These are phyloP conservation scores for Rhodotorula paludigena DNA, from an alignment of 768 basidiomycete species.

Conservation along the genomic window DNA sequence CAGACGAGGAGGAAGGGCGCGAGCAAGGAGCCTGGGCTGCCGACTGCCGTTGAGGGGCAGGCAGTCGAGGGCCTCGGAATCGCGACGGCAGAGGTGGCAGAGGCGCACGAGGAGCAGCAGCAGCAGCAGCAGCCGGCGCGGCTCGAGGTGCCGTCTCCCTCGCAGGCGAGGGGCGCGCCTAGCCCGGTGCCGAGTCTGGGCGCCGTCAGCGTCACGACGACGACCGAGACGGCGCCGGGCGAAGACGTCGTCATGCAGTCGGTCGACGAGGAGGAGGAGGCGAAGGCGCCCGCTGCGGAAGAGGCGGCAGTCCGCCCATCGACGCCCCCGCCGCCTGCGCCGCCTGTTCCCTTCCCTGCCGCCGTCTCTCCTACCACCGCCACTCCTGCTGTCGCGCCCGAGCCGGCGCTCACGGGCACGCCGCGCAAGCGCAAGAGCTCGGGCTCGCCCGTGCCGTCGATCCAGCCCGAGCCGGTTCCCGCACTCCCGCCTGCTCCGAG, in stretches of 20 bases:
- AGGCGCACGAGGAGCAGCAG: background rate
- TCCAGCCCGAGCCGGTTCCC: background rate
- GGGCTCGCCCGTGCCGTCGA: conserved; percentile 19
- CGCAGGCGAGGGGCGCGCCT: background rate
- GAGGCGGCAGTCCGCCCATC: background rate
- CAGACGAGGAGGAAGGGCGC: background rate
- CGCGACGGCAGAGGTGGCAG: background rate
- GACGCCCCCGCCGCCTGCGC: background rate
- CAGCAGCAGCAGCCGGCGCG: no score
- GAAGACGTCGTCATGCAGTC: conserved; percentile 32
- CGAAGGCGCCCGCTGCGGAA: background rate
- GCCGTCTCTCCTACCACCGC: background rate
- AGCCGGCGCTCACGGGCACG: background rate
- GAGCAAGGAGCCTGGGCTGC: background rate
- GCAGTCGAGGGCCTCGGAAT: background rate
- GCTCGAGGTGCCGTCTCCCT: background rate
- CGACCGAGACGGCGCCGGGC: conserved; percentile 19
- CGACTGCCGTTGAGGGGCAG: background rate
- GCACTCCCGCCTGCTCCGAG: background rate
- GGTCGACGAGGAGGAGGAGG: conserved; percentile 7
- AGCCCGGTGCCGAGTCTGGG: conserved; percentile 17
- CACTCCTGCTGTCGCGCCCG: background rate
- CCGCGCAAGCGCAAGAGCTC: conserved; percentile 39
- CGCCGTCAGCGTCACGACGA: conserved; percentile 20
- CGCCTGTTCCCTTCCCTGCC: background rate